Evolutionary conservation across 176 grass and related monocot genomes (phyloP).

Genomic region (Areca catechu): DNA sequence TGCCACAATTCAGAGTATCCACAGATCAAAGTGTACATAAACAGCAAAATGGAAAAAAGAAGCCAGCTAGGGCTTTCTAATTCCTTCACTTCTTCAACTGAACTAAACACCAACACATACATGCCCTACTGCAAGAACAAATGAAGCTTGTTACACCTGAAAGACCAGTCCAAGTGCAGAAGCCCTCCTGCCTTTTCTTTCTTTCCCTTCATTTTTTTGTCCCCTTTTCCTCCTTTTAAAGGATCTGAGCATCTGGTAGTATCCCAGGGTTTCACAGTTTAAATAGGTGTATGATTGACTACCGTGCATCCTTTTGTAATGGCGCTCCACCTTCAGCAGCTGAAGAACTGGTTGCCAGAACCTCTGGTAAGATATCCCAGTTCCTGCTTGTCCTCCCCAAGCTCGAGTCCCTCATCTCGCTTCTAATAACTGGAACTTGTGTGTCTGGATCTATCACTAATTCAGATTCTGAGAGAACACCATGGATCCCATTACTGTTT

Average conservation of each 20-base stretch:
- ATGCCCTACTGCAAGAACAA: background rate
- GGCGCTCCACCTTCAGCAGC: constrained; percentile 10
- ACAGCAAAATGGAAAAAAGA: constrained; percentile 1
- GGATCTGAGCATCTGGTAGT: background rate
- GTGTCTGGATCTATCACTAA: constrained; percentile 23
- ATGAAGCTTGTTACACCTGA: no score
- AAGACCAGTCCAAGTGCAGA: no score
- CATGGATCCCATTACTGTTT: constrained; percentile 36
- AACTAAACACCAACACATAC: background rate
- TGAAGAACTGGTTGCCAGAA: constrained; percentile 34
- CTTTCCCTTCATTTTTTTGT: background rate
- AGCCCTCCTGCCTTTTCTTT: no score
- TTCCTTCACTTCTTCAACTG: background rate
- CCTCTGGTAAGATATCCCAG: constrained; percentile 43
- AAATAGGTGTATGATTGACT: constrained; percentile 17
- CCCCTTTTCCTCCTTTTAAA: background rate
- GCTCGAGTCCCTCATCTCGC: constrained; percentile 31
- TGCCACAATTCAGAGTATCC: background rate
- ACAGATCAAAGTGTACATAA: constrained; percentile 14
- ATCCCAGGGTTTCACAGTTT: background rate
- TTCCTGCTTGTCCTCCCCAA: constrained; percentile 54
- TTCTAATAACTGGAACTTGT: constrained; percentile 29
- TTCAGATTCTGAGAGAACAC: constrained; percentile 20
- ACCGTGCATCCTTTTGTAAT: constrained; percentile 20
- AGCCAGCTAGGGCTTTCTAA: background rate